Conservation (phyloP, 2,329 filamentous ascomycete species). For the Trichoderma harzianum region DNA sequence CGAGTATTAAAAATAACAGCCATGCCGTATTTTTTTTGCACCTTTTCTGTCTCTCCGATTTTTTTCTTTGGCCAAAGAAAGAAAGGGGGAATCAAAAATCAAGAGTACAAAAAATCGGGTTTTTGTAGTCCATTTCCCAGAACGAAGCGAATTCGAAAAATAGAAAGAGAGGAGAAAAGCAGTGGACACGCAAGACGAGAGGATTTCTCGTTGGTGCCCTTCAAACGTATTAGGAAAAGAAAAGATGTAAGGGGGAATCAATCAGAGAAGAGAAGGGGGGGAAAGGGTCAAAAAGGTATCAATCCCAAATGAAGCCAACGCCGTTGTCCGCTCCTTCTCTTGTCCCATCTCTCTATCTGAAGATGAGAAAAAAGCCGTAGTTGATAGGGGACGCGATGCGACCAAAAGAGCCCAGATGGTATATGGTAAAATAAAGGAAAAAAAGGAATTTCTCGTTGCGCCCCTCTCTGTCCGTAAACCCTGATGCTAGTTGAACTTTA, state of each 20-base stretch:
- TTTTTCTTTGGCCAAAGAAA: neutral
- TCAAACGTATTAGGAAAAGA: neutral
- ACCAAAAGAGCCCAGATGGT: constrained; percentile 2
- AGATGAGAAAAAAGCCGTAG: constrained; percentile 1
- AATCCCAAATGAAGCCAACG: constrained; percentile 11
- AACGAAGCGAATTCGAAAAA: neutral
- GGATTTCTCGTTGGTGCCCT: neutral
- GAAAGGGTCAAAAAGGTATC: neutral
- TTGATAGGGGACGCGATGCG: constrained; percentile 3
- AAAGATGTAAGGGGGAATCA: constrained; percentile 3
- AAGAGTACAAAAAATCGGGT: neutral
- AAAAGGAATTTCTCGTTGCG: neutral
- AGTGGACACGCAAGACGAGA: neutral
- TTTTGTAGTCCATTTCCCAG: neutral
- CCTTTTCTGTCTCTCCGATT: neutral
- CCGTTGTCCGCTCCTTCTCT: constrained; percentile 7
- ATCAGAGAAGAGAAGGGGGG: neutral
- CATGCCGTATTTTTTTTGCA: neutral
- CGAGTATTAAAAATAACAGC: neutral
- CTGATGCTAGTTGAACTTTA: constrained; percentile 12
- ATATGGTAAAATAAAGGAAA: neutral
- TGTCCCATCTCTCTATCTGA: neutral
- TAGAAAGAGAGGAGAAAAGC: neutral
- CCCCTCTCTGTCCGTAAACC: neutral
- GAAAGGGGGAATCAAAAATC: neutral